phyloP scores from a whole-genome alignment of 2,329 filamentous ascomycete species.

The Apiospora pterosperma region DNA sequence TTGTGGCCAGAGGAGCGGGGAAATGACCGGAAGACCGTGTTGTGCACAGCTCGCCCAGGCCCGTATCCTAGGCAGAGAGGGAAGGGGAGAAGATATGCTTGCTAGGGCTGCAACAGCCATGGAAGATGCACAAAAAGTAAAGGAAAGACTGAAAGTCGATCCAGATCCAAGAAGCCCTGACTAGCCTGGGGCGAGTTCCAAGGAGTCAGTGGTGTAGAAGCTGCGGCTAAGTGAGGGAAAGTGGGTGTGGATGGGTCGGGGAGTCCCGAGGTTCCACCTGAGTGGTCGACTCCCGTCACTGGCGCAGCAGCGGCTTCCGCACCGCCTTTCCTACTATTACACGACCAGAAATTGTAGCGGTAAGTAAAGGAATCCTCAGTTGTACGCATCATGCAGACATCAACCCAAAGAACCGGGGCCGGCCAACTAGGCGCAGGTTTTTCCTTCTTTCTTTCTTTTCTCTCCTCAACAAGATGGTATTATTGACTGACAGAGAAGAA shows the following conservation, averaged over 20 bases:
- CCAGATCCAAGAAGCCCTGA: neutral
- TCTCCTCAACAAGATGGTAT: slow-evolving; percentile 3
- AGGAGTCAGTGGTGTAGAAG: neutral
- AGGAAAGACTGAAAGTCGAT: neutral
- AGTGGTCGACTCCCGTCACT: slow-evolving; percentile 2
- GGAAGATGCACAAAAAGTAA: neutral
- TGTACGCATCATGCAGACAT: neutral
- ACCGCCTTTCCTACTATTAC: neutral
- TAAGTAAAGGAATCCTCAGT: neutral
- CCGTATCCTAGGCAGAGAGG: neutral
- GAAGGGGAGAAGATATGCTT: neutral
- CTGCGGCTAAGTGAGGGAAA: neutral
- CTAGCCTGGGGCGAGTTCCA: neutral
- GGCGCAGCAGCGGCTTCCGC: neutral
- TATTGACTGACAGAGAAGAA: slow-evolving; percentile 9
- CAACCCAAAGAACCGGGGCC: neutral
- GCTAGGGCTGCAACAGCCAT: neutral
- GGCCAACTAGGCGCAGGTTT: neutral
- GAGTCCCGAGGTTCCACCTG: neutral
- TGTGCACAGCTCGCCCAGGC: neutral
- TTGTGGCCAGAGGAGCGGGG: neutral
- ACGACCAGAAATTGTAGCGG: neutral
- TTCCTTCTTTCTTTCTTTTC: no score
- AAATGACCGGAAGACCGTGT: neutral
- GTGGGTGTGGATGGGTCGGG: slow-evolving; percentile 2